Base-by-base conservation (phyloP, 805 yeast genomes). In the Tanozyma kutaoensis region DNA sequence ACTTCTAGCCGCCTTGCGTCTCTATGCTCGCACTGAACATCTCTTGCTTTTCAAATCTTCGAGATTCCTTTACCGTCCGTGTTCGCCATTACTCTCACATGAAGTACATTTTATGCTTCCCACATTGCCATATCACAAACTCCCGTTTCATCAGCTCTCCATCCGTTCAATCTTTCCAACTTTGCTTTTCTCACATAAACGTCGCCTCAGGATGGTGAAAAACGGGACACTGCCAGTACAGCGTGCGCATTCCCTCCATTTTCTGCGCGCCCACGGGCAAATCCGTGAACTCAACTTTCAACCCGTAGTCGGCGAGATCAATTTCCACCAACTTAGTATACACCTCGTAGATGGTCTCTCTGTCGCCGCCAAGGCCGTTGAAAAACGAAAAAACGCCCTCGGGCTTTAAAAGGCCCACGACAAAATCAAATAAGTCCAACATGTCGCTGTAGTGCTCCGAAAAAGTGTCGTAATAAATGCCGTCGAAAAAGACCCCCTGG, bases 391-490 rank as follows among this genome's bases (percentile, higher is more conserved):
- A 85, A 1, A 72, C 66, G 7, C 96, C 97, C 19, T 70, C 67
- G 6, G 91, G 81, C 46, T 78, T 77, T 37, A 86, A 53, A 26
- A 86, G 55, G 0, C 95, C 96, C 12, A 84, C 93, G 4, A 81
- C 63, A 9, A 66, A 45, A 50, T 88, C 95, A 45, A 77, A 82
- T 15, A 88, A 58, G 27, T 81, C 88, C 25, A 84, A 58, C 91
- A 86, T 79, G 46, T 86, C 95, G 34, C 62, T 62, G 49, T 88
- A 86, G 46, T 82, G 93, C 46, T 86, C 97, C 36, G 93, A 79
- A 48, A 78, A 86, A 0, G 97, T 88, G 48, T 86, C 97, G 46
- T 80, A 86, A 51, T 86, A 86, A 20, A 88, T 79, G 3, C 96
- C 96, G 45, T 85, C 84, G 50, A 86, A 80, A 41, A 73, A 78